Percentiles rank a stretch among this genome's conserved stretches.
Evolutionary conservation across 108 stramenopile species (phyloP).

Genomic region (Nitzschia putrida): DNA sequence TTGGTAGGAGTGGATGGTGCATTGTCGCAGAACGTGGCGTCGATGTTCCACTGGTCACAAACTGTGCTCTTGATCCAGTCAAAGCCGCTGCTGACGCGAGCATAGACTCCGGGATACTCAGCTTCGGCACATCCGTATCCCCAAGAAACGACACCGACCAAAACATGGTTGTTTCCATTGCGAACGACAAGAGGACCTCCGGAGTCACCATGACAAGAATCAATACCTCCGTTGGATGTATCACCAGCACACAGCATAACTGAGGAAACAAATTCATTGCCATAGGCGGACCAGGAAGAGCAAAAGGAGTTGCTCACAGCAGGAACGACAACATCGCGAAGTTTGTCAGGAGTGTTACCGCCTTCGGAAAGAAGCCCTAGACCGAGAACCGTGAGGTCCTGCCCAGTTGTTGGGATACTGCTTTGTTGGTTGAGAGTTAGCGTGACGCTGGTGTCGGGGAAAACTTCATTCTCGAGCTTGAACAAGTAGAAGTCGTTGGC

Average conservation of each 20-base stretch:
- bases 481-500: constrained; percentile 22
- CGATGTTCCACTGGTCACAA: constrained; percentile 40
- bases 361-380: constrained; percentile 17
- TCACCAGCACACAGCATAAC: constrained; percentile 25
- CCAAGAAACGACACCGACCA: constrained; percentile 27
- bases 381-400: constrained; percentile 50
- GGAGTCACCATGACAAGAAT: constrained; percentile 55
- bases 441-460: not conserved
- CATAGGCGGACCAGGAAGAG: not conserved
- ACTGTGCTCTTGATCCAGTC: constrained; percentile 58
- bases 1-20: not conserved
- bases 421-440: constrained; percentile 11
- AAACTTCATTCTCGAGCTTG: not conserved
- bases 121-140: constrained; percentile 27
- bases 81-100: constrained; percentile 42
- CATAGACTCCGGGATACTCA: constrained; percentile 56
- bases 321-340: constrained; percentile 4
- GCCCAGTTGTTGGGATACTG: constrained; percentile 27
- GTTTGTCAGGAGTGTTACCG: constrained; percentile 1
- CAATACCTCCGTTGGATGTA: constrained; percentile 22
- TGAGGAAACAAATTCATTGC: not conserved
- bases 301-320: not conserved
- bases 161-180: constrained; percentile 20
- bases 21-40: constrained; percentile 1
- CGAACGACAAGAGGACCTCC: constrained; percentile 48